Evolutionary conservation across 257 asterid species (phyloP).

Genomic region (Przewalskia tangutica): DNA sequence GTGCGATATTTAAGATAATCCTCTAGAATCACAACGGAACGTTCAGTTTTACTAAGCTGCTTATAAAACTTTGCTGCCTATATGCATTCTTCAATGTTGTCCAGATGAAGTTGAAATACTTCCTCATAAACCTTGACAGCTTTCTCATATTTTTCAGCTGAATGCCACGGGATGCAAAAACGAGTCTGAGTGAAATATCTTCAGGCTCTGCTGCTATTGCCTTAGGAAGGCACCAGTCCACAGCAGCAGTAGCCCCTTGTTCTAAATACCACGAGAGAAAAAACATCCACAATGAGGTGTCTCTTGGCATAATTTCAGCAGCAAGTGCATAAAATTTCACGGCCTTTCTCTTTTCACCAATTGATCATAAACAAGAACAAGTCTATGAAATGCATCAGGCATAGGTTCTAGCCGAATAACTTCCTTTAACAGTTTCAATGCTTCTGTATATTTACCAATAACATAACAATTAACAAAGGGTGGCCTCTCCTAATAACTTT

Average conservation of each 20-base stretch:
- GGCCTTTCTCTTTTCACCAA: slow-evolving; percentile 5
- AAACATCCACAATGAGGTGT: slow-evolving; percentile 3
- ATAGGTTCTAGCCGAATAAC: background rate
- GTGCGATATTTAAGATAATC: background rate
- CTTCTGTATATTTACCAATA: background rate
- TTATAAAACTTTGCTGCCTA: slow-evolving; percentile 4
- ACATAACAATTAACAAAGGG: slow-evolving; percentile 6
- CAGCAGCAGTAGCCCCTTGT: background rate
- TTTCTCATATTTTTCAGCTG: slow-evolving; percentile 2
- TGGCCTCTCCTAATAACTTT: slow-evolving; percentile 6
- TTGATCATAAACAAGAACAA: slow-evolving; percentile 1
- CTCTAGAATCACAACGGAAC: background rate
- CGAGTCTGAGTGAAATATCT: background rate
- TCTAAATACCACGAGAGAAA: slow-evolving; percentile 4
- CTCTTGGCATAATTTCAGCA: background rate
- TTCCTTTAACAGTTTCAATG: background rate
- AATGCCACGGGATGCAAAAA: background rate
- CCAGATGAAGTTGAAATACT: background rate
- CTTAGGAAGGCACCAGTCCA: background rate
- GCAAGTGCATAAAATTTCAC: background rate
- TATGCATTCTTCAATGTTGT: background rate
- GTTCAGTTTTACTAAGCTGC: background rate
- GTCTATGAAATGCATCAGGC: slow-evolving; percentile 4
- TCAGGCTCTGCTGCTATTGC: slow-evolving; percentile 9
- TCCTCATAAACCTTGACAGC: slow-evolving; percentile 9